Percentiles rank a stretch among this genome's conserved stretches.
Conservation (phyloP, 2,329 filamentous ascomycete genomes). For the Rhynchosporium secalis region DNA sequence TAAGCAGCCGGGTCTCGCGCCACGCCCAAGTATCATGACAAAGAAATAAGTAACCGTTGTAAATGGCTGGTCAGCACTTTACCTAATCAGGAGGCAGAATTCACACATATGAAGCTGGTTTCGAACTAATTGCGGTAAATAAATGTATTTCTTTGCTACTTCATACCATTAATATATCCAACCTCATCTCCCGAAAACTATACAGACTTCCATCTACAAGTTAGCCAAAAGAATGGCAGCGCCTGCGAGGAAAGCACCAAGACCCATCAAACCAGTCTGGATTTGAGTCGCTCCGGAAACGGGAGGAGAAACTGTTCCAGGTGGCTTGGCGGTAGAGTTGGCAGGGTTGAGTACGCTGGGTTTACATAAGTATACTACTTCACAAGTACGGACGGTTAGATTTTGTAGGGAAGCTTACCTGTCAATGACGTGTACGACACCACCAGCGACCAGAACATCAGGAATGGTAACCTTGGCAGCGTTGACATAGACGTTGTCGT, state of each 20-base stretch:
- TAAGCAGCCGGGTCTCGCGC: too few species aligned
- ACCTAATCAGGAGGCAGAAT: too few species aligned
- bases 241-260: conserved; percentile 49
- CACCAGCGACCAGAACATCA: conserved; percentile 40
- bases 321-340: conserved; percentile 39
- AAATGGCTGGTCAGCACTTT: too few species aligned
- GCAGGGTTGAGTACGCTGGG: conserved; percentile 58
- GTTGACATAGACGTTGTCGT: conserved; percentile 43
- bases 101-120: too few species aligned
- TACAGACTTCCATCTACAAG: not conserved
- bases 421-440: conserved; percentile 42
- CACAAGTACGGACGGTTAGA: not conserved
- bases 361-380: not conserved
- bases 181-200: not conserved
- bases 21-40: too few species aligned
- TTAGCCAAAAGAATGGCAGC: conserved; percentile 32
- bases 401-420: conserved; percentile 43
- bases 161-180: conserved; percentile 4
- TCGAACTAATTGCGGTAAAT: too few species aligned
- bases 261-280: conserved; percentile 45
- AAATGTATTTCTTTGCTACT: too few species aligned
- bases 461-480: conserved; percentile 41
- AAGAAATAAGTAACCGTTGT: too few species aligned
- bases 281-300: conserved; percentile 42
- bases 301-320: conserved; percentile 45